phyloP scores from a whole-genome alignment of 2,329 filamentous ascomycete genomes.

The Alternaria angustiovoidea region DNA sequence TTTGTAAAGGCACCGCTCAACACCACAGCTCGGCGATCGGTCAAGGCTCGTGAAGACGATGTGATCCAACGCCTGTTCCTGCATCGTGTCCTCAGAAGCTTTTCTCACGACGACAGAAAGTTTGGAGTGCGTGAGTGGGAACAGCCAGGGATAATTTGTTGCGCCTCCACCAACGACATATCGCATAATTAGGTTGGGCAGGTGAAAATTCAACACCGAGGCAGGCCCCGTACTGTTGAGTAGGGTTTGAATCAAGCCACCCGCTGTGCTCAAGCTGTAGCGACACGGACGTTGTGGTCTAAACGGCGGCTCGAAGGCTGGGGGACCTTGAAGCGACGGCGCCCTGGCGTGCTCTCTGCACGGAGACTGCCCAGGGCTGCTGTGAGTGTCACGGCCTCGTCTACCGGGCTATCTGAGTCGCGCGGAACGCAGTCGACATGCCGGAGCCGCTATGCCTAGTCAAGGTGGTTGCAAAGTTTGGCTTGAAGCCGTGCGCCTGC shows the following conservation, averaged over 20 bases:
- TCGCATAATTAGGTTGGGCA: slow-evolving; percentile 24
- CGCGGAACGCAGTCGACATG: slow-evolving; percentile 31
- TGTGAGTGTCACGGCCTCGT: slow-evolving; percentile 24
- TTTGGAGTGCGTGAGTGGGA: slow-evolving; percentile 17
- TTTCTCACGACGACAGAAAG: slow-evolving; percentile 14
- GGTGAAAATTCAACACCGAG: slow-evolving; percentile 29
- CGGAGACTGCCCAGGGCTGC: slow-evolving; percentile 12
- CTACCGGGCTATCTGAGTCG: slow-evolving; percentile 27
- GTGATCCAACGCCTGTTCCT: slow-evolving; percentile 33
- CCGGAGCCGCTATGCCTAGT: slow-evolving; percentile 20
- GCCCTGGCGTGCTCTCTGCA: slow-evolving; percentile 10
- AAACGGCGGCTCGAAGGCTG: slow-evolving; percentile 27
- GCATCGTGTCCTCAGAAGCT: slow-evolving; percentile 33
- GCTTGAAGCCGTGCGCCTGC: slow-evolving; percentile 27
- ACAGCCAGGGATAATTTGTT: slow-evolving; percentile 19
- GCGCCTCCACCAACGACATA: slow-evolving; percentile 31
- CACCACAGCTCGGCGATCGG: slow-evolving; percentile 16
- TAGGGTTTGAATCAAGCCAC: slow-evolving; percentile 13
- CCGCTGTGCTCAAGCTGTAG: slow-evolving; percentile 18
- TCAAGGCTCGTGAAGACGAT: slow-evolving; percentile 8
- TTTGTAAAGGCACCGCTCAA: slow-evolving; percentile 10
- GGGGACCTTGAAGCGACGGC: slow-evolving; percentile 26
- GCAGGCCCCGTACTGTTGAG: slow-evolving; percentile 15
- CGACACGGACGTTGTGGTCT: slow-evolving; percentile 20
- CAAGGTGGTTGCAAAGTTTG: neutral